Conservation (phyloP, 192 early-diverging fungal genomes). For the Phlyctochytrium bullatum region DNA sequence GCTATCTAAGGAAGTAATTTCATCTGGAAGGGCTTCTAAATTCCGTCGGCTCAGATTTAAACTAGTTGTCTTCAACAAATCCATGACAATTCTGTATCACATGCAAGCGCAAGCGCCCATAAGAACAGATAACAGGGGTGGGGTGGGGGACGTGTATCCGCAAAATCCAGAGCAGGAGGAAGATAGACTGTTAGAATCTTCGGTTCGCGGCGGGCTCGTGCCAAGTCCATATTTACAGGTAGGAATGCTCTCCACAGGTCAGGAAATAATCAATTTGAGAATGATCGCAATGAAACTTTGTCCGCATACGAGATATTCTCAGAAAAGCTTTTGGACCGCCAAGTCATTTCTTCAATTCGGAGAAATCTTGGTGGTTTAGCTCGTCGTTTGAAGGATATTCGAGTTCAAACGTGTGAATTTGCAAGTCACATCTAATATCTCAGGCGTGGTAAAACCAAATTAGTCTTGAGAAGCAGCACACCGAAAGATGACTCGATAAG, state of each 20-base stretch:
- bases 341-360: neutral
- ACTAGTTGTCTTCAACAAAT: no score
- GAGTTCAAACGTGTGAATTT: neutral
- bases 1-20: neutral
- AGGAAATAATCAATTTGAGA: neutral
- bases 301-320: neutral
- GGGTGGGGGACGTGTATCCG: slow-evolving; percentile 11
- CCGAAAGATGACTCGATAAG: neutral
- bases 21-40: neutral
- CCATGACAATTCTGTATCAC: no score
- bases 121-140: no score
- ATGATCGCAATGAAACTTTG: neutral
- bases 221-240: slow-evolving; percentile 1
- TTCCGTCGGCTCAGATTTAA: slow-evolving; percentile 4
- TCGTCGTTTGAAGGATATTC: neutral
- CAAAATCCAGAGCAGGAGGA: neutral
- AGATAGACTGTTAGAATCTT: neutral
- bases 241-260: neutral
- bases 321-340: neutral
- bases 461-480: neutral
- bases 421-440: neutral
- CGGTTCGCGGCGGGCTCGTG: neutral
- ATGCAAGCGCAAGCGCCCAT: no score
- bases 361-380: neutral
- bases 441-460: neutral